A percentile compares a stretch with the other conserved stretches of the same genome.
Conservation (phyloP, 805 yeast genomes). For the Blastobotrys parvus region DNA sequence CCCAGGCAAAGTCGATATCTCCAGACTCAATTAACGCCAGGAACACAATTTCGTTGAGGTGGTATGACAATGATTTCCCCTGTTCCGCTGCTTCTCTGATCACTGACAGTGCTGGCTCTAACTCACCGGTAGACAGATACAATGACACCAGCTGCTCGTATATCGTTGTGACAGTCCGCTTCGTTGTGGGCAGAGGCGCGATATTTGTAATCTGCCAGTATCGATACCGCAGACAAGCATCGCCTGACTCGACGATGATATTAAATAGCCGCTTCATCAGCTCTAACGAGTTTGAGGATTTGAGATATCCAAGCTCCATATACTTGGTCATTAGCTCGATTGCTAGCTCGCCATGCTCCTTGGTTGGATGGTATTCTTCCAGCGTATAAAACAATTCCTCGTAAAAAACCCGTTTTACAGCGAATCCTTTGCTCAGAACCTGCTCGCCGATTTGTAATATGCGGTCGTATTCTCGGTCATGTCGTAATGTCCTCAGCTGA, state of each 20-base stretch:
- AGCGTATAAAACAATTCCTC: not conserved
- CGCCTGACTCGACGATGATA: not conserved
- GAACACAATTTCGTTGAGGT: constrained; percentile 21
- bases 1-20: constrained; percentile 23
- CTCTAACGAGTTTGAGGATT: not conserved
- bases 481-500: not conserved
- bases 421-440: not conserved
- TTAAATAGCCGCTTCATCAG: not conserved
- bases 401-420: not conserved
- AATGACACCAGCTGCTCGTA: constrained; percentile 16
- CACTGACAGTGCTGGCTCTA: constrained; percentile 19
- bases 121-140: constrained; percentile 13
- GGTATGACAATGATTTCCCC: constrained; percentile 13
- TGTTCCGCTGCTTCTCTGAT: constrained; percentile 19
- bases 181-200: not conserved
- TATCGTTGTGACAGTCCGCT: not conserved
- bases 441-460: not conserved
- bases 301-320: not conserved
- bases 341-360: not conserved
- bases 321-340: not conserved
- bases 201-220: not conserved
- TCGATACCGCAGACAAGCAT: not conserved
- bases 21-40: constrained; percentile 18
- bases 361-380: not conserved
- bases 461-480: not conserved